Evolutionary conservation across 305 asterid genomes (phyloP).

Genomic region (Fraxinus albicans): DNA sequence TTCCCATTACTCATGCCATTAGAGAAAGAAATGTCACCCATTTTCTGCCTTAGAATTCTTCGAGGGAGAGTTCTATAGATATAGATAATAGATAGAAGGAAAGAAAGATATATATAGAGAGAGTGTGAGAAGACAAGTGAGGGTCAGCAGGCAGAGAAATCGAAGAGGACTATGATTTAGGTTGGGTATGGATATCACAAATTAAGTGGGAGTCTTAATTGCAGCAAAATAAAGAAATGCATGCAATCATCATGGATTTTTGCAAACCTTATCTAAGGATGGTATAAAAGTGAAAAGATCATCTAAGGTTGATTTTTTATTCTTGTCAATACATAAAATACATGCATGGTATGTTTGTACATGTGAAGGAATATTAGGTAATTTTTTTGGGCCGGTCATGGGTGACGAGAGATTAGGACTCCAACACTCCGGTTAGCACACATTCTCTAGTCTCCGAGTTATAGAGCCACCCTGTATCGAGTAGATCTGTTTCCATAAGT

Average conservation of each 20-base stretch:
- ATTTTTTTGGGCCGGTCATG: not conserved
- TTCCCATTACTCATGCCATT: slow-evolving; percentile 26
- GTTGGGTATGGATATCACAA: slow-evolving; percentile 20
- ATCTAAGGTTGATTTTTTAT: slow-evolving; percentile 47
- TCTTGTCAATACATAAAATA: slow-evolving; percentile 2
- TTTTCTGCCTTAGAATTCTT: slow-evolving; percentile 9
- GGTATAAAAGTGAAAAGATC: slow-evolving; percentile 15
- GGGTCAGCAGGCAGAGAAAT: slow-evolving; percentile 25
- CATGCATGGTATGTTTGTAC: not conserved
- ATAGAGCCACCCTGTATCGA: not conserved
- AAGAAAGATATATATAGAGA: not conserved
- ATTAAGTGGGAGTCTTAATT: slow-evolving; percentile 20
- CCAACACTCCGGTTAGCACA: not conserved
- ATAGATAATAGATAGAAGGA: slow-evolving; percentile 5
- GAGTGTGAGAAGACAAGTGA: not conserved
- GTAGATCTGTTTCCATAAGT: not conserved
- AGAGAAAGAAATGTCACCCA: slow-evolving; percentile 69
- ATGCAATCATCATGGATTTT: slow-evolving; percentile 62
- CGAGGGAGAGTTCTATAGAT: not conserved
- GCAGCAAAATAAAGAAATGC: slow-evolving; percentile 14
- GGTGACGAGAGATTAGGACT: not conserved
- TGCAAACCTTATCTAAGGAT: slow-evolving; percentile 33
- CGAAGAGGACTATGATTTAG: slow-evolving; percentile 32
- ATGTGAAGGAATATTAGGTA: not conserved
- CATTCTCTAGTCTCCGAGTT: not conserved